Evolutionary conservation across 495 filamentous ascomycete species (phyloP).

Genomic region (Oidiodendron maius): DNA sequence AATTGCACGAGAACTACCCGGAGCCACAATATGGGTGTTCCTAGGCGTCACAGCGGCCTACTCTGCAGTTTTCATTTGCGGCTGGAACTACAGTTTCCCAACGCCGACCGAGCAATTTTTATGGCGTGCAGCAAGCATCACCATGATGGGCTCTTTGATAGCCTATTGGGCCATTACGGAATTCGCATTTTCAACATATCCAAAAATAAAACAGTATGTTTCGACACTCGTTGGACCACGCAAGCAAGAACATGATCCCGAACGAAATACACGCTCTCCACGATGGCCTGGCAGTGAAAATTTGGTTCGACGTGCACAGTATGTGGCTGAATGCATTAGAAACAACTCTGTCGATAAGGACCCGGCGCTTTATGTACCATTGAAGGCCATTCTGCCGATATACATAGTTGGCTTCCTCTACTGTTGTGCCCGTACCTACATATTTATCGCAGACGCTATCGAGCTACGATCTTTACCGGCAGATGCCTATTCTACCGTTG

Average conservation of each 20-base stretch:
- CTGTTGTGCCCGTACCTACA: neutral
- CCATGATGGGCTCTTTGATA: conserved; percentile 1
- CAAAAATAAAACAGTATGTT: neutral
- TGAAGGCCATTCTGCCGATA: neutral
- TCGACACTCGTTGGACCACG: neutral
- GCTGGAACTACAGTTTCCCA: conserved; percentile 36
- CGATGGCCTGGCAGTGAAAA: neutral
- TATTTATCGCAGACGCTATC: conserved; percentile 2
- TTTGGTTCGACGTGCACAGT: neutral
- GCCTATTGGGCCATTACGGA: conserved; percentile 12
- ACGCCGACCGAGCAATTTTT: conserved; percentile 25
- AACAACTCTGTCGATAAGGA: conserved; percentile 1
- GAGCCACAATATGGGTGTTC: neutral
- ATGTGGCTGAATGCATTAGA: neutral
- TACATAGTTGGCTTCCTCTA: neutral
- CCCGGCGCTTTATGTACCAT: neutral
- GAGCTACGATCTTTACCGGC: conserved; percentile 1
- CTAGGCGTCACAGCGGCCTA: conserved; percentile 14
- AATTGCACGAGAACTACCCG: neutral
- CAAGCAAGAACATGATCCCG: neutral
- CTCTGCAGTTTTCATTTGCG: conserved; percentile 27
- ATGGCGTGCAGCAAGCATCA: conserved; percentile 24
- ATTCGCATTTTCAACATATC: neutral
- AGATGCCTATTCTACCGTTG: conserved; percentile 1
- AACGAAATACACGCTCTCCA: neutral